Evolutionary conservation across 352 stramenopile species (phyloP), one percentile per base, ranked within the genome.

Genomic region (Phytophthora syringae): DNA sequence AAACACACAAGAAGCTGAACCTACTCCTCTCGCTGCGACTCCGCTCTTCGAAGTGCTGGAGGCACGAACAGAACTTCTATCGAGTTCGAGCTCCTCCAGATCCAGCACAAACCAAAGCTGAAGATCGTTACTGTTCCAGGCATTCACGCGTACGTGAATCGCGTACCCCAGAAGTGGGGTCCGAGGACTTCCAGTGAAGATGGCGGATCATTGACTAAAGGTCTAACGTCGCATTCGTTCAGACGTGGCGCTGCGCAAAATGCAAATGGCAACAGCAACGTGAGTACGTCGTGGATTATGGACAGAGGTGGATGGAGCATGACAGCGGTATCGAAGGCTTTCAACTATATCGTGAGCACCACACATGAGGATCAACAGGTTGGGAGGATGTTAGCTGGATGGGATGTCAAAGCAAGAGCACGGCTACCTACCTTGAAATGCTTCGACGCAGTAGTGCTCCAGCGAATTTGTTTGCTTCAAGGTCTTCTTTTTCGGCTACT

Each of bases 291-390:
- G 9, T 57, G 55, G 55, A 56, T 64, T 34, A 12, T 64, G 12
- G 55, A 64, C n/a, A 18, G 45, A 27, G 55, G 45, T 10, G 55
- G n/a, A 1, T 51, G 45, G 55, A 51, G 47, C 12, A 51, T 52
- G 45, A 52, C 24, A 0, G 21, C 22, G 5, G 16, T 64, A 1
- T 57, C 36, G 18, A 64, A 64, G 28, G 47, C 36, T 11, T 64
- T 64, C 20, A 56, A 57, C 37, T 57, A 64, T 25, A 47, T 64
- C 15, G 34, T 64, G 0, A 64, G 37, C 34, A 57, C 56, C 5
- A 52, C 56, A 25, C 45, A 56, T 9, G 36, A 64, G 37, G 56
- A 57, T 27, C 34, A 57, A 28, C 2, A 39, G 7, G 56, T 57
- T 32, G 56, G 11, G 2, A 56, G 51, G 25, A 28, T 30, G 12